Conservation (phyloP, 306 rosid genomes). For the Cicer chorassanicum region DNA sequence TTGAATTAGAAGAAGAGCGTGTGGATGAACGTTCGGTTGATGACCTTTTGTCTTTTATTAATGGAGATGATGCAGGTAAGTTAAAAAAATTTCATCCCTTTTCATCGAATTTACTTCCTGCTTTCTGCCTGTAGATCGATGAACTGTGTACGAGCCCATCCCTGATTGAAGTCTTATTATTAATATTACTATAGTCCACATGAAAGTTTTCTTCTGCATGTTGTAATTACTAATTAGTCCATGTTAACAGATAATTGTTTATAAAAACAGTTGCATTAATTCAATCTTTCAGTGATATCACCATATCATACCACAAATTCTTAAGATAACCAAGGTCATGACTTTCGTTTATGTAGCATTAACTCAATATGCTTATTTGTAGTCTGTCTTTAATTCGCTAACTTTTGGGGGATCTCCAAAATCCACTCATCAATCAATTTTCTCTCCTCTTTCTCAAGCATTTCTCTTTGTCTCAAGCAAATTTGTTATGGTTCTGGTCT, state of each 20-base stretch:
- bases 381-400: constrained; percentile 1
- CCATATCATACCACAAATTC: neutral
- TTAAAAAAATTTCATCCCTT: constrained; percentile 10
- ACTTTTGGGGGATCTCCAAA: neutral
- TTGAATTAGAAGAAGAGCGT: constrained; percentile 74
- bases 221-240: neutral
- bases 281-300: neutral
- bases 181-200: constrained; percentile 10
- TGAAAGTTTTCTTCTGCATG: constrained; percentile 6
- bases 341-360: constrained; percentile 6
- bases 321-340: neutral
- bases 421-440: neutral
- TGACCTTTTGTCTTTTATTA: constrained; percentile 90
- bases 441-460: neutral
- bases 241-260: neutral
- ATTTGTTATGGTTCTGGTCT: neutral
- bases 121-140: constrained; percentile 20
- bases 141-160: constrained; percentile 4
- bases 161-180: constrained; percentile 34
- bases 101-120: constrained; percentile 17
- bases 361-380: neutral
- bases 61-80: constrained; percentile 79
- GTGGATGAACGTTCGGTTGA: constrained; percentile 91
- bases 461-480: neutral
- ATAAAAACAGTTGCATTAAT: neutral